Conservation (phyloP, 352 stramenopile species). For the Globisporangium viniferum region DNA sequence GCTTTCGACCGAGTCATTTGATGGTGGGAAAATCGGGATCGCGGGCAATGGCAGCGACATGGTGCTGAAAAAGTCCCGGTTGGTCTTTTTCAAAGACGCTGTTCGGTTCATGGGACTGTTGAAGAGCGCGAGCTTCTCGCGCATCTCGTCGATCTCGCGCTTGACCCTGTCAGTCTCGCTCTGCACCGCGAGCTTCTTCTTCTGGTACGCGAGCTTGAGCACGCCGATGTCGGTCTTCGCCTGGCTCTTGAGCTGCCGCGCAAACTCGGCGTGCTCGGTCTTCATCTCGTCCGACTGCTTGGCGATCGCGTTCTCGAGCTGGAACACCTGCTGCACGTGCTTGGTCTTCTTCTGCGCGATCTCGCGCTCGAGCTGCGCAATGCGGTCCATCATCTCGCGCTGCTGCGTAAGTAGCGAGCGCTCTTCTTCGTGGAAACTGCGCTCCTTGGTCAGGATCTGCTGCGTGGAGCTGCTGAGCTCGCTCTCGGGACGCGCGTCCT, state of each 20-base stretch:
- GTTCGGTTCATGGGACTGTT: slow-evolving; percentile 9
- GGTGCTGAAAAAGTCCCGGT: slow-evolving; percentile 44
- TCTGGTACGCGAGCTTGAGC: slow-evolving; percentile 46
- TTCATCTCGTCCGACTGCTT: slow-evolving; percentile 34
- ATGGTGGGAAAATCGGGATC: slow-evolving; percentile 21
- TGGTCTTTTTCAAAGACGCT: slow-evolving; percentile 1
- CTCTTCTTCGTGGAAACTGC: slow-evolving; percentile 54
- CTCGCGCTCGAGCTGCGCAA: slow-evolving; percentile 54
- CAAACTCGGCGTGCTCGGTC: slow-evolving; percentile 43
- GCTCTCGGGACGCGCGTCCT: slow-evolving; percentile 30
- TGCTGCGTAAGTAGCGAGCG: slow-evolving; percentile 50
- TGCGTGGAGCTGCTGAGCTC: slow-evolving; percentile 29
- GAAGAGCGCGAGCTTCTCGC: slow-evolving; percentile 25
- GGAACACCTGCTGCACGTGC: slow-evolving; percentile 54
- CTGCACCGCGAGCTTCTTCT: slow-evolving; percentile 39
- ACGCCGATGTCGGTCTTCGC: slow-evolving; percentile 44
- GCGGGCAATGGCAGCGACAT: slow-evolving; percentile 34
- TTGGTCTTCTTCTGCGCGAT: slow-evolving; percentile 57
- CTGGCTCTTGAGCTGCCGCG: slow-evolving; percentile 51
- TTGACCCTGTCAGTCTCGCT: slow-evolving; percentile 24
- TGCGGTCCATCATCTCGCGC: slow-evolving; percentile 50
- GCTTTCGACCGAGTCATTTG: not conserved
- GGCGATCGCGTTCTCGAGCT: slow-evolving; percentile 37
- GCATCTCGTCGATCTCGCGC: slow-evolving; percentile 27
- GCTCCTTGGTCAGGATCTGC: slow-evolving; percentile 44